phyloP scores from a whole-genome alignment of 2,329 filamentous ascomycete species.

The Paracorniculantispora psalliotae region DNA sequence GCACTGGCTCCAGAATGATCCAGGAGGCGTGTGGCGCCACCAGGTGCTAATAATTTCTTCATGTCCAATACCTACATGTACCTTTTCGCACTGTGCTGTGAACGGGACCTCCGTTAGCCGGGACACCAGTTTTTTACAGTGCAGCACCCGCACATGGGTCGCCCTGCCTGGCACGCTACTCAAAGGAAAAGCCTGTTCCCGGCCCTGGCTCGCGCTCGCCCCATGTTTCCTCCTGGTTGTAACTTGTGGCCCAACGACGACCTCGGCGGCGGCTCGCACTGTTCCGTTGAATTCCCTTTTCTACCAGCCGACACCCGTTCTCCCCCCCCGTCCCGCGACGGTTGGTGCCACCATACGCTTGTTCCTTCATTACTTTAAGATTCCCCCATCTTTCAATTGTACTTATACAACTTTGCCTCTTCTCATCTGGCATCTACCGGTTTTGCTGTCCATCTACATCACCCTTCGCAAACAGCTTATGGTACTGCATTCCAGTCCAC shows the following conservation, averaged over 20 bases:
- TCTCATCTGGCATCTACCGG: neutral
- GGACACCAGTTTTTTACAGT: neutral
- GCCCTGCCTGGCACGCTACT: neutral
- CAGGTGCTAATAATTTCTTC: too few relatives aligned
- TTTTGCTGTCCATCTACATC: neutral
- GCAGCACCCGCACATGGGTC: neutral
- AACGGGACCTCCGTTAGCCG: neutral
- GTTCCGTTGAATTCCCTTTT: conserved; percentile 11
- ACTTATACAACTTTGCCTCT: neutral
- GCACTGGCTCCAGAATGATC: neutral
- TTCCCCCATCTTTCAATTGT: neutral
- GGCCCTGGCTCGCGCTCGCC: conserved; percentile 3
- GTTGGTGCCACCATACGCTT: neutral
- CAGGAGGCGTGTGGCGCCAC: neutral
- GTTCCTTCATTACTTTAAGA: neutral
- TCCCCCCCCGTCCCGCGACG: conserved; percentile 1
- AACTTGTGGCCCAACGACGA: conserved; percentile 5
- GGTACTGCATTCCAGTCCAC: neutral
- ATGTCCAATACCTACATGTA: too few relatives aligned
- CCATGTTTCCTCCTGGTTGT: neutral
- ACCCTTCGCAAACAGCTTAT: neutral
- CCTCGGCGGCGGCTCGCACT: conserved; percentile 13
- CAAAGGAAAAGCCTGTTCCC: neutral
- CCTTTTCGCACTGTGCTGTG: too few relatives aligned
- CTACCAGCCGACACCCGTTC: conserved; percentile 2